phyloP scores from a whole-genome alignment of 495 filamentous ascomycete species.

The Hypoxylon rickii region DNA sequence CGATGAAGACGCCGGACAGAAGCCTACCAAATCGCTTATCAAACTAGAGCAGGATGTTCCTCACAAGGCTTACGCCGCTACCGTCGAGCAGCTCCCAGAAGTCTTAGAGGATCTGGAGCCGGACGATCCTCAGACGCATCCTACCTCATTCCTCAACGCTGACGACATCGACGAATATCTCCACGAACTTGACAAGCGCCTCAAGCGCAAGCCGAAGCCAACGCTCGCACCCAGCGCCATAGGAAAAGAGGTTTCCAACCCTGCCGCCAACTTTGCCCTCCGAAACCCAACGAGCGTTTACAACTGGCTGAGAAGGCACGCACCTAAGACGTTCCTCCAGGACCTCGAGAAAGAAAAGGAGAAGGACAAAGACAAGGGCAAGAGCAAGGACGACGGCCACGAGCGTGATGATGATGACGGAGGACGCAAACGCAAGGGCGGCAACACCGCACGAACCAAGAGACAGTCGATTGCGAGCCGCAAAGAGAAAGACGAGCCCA shows the following conservation, averaged over 20 bases:
- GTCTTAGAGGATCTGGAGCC: slow-evolving; percentile 50
- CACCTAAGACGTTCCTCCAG: slow-evolving; percentile 82
- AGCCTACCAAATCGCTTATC: slow-evolving; percentile 44
- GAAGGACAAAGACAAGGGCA: slow-evolving; percentile 52
- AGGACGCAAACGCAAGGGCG: slow-evolving; percentile 42
- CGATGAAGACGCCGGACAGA: slow-evolving; percentile 32
- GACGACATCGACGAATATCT: slow-evolving; percentile 84
- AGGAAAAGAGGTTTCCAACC: slow-evolving; percentile 50
- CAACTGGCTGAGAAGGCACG: slow-evolving; percentile 85
- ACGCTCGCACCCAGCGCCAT: slow-evolving; percentile 49
- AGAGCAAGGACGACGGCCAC: slow-evolving; percentile 32
- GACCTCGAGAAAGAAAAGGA: slow-evolving; percentile 71
- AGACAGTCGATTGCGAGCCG: slow-evolving; percentile 36
- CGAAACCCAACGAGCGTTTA: slow-evolving; percentile 84
- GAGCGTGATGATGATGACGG: slow-evolving; percentile 42
- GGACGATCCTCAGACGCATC: slow-evolving; percentile 42
- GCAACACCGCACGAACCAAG: slow-evolving; percentile 26
- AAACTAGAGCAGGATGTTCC: slow-evolving; percentile 48
- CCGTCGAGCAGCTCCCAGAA: slow-evolving; percentile 44
- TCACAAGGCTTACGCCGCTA: slow-evolving; percentile 44
- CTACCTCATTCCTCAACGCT: slow-evolving; percentile 67
- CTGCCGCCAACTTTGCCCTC: slow-evolving; percentile 59
- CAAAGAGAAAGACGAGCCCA: slow-evolving; percentile 44
- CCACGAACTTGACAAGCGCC: slow-evolving; percentile 66
- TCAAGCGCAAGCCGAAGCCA: slow-evolving; percentile 54